Evolutionary conservation across 768 basidiomycete species (phyloP).

Genomic region (Pisolithus microcarpus): DNA sequence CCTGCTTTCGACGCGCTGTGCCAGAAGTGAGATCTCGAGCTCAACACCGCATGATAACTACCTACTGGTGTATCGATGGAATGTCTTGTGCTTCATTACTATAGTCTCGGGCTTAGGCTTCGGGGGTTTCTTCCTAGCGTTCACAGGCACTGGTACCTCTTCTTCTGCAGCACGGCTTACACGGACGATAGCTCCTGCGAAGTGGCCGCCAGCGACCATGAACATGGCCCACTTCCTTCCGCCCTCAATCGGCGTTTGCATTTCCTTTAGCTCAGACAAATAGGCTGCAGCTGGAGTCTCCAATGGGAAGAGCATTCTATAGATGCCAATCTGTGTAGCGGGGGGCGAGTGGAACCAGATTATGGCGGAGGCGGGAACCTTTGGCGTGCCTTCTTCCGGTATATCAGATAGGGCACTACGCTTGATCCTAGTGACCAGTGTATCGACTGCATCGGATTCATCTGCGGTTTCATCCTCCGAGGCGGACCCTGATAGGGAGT

Average conservation of each 20-base stretch:
- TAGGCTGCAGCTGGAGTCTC: slow-evolving; percentile 37
- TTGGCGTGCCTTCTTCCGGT: slow-evolving; percentile 34
- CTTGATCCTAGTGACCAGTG: slow-evolving; percentile 59
- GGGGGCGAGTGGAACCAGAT: slow-evolving; percentile 88
- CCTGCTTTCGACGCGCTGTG: slow-evolving; percentile 91
- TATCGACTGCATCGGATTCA: slow-evolving; percentile 59
- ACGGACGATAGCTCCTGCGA: slow-evolving; percentile 84
- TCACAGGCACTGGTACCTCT: slow-evolving; percentile 28
- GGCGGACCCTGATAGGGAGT: slow-evolving; percentile 89
- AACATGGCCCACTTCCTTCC: slow-evolving; percentile 89
- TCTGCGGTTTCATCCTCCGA: slow-evolving; percentile 56
- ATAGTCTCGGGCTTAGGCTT: slow-evolving; percentile 73
- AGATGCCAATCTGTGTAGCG: slow-evolving; percentile 84
- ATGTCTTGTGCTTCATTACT: slow-evolving; percentile 86
- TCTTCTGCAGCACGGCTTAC: slow-evolving; percentile 53
- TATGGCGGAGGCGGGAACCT: slow-evolving; percentile 55
- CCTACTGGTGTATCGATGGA: slow-evolving; percentile 97
- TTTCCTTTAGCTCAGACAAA: slow-evolving; percentile 52
- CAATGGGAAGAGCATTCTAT: slow-evolving; percentile 65
- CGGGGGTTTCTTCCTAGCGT: slow-evolving; percentile 49
- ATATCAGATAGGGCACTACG: slow-evolving; percentile 40
- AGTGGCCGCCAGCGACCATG: slow-evolving; percentile 97
- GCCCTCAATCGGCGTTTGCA: slow-evolving; percentile 49
- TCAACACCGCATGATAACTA: slow-evolving; percentile 7
- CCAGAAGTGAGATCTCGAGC: slow-evolving; percentile 6